Base-by-base conservation (phyloP, 2,329 filamentous ascomycete species). In the Bipolaris sorokiniana region DNA sequence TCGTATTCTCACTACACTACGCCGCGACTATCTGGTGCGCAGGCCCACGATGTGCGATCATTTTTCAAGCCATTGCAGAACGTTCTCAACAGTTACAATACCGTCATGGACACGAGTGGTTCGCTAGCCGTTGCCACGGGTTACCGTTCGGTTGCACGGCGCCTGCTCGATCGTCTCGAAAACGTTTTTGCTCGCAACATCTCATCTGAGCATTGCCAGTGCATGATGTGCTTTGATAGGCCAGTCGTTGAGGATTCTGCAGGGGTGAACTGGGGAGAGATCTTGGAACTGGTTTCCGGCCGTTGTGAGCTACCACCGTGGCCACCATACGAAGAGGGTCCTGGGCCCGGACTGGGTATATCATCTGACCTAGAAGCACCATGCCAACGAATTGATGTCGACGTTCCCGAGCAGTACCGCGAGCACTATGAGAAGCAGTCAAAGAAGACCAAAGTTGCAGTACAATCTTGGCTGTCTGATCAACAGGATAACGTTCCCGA, bases 121-220 rank as follows among this genome's bases (percentile, higher is more conserved):
- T 98, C 94, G 0, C 81, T 99, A 5, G 95, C 95, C 2, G 95
- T 98, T 1, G 95, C 95, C 15, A 98, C 94, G 0, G 95, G 95
- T 5, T 97, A 98, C 75, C 88, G 91, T 51, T 97, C 94, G 0
- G 90, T 98, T n/a, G 95, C 95, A 3, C 88, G 95, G 5, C 86
- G 93, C 49, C 79, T 98, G 22, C 84, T 98, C 5, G 94, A 99
- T 77, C 87, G 95, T 36, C 82, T 99, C 3, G 94, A 97, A 73
- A 91, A 94, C 54, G 92, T 99, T 7, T 98, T 99, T 77, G 93
- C 92, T 2, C 85, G 95, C 58, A 94, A 98, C 70, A 88, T 99
- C 34, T 93, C 93, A 0, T 88, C 88, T 0, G 88, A 97, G 69
- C 87, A 89, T n/a, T 98, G 94, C 74, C 80, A 83, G 41, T 98